A percentile compares a stretch with the other conserved stretches of the same genome.
phyloP scores from a whole-genome alignment of 1,139 yeast species.

The Kluyveromyces sp. region DNA sequence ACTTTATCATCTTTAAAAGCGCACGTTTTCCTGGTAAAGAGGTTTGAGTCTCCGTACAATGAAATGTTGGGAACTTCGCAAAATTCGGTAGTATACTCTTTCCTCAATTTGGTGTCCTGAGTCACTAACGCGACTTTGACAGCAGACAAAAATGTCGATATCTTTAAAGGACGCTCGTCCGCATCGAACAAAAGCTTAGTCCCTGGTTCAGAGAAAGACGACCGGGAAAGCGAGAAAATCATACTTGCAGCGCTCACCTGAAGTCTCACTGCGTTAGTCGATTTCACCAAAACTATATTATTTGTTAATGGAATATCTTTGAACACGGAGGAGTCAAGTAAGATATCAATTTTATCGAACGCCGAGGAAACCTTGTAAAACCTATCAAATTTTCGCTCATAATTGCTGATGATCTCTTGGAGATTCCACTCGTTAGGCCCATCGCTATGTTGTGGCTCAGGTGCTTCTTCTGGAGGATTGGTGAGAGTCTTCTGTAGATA shows the following conservation, averaged over 20 bases:
- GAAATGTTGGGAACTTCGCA: conserved; percentile 48
- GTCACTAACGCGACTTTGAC: conserved; percentile 31
- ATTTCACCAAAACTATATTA: conserved; percentile 17
- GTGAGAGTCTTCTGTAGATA: not conserved
- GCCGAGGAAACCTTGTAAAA: not conserved
- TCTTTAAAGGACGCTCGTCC: conserved; percentile 48
- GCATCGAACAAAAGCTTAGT: conserved; percentile 49
- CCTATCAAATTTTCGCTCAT: not conserved
- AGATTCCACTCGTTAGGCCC: conserved; percentile 1
- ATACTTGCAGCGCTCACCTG: conserved; percentile 22
- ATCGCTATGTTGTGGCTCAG: not conserved
- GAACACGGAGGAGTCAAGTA: conserved; percentile 20
- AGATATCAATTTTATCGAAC: conserved; percentile 5
- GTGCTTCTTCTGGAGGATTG: not conserved
- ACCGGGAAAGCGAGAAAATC: conserved; percentile 26
- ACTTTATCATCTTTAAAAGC: conserved; percentile 33
- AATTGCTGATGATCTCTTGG: not conserved
- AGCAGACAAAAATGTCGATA: conserved; percentile 37
- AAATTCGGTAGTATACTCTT: conserved; percentile 33
- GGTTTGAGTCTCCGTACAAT: conserved; percentile 49
- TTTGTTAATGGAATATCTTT: conserved; percentile 20
- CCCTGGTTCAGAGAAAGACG: conserved; percentile 42
- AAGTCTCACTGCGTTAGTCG: conserved; percentile 20
- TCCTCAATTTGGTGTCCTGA: not conserved
- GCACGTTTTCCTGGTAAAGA: conserved; percentile 39